Conservation (phyloP, 495 filamentous ascomycete species). For the Hypomontagnella monticulosa region DNA sequence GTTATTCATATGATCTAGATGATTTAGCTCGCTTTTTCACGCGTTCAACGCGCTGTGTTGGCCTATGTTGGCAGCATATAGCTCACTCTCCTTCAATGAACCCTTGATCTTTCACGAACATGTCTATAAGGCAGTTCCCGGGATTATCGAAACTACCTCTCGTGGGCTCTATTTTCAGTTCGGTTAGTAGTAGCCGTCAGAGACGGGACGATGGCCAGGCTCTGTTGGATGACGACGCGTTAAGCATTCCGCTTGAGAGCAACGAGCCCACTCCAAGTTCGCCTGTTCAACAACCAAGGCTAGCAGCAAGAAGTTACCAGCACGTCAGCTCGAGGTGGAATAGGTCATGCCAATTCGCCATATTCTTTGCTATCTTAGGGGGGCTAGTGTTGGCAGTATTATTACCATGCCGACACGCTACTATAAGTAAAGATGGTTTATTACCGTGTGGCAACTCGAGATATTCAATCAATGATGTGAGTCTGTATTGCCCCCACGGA, state of each 20-base stretch:
- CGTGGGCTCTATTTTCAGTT: conserved; percentile 21
- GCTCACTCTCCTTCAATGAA: background rate
- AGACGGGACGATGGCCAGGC: conserved; percentile 32
- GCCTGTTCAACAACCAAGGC: conserved; percentile 1
- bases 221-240: conserved; percentile 41
- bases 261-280: conserved; percentile 1
- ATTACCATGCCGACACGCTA: conserved; percentile 7
- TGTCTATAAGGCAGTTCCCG: conserved; percentile 19
- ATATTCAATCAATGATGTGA: conserved; percentile 50
- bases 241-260: conserved; percentile 39
- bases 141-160: conserved; percentile 17
- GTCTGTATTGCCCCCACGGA: background rate
- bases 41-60: background rate
- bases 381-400: conserved; percentile 31
- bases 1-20: background rate
- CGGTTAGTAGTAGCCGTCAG: background rate
- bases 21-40: background rate
- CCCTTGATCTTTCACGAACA: conserved; percentile 1
- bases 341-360: conserved; percentile 19
- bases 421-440: conserved; percentile 19
- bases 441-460: conserved; percentile 50
- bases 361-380: conserved; percentile 28
- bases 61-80: background rate
- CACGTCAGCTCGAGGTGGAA: conserved; percentile 5
- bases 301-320: conserved; percentile 2